Conservation (phyloP, 2,329 filamentous ascomycete genomes). For the Ceratocystis colombiana region DNA sequence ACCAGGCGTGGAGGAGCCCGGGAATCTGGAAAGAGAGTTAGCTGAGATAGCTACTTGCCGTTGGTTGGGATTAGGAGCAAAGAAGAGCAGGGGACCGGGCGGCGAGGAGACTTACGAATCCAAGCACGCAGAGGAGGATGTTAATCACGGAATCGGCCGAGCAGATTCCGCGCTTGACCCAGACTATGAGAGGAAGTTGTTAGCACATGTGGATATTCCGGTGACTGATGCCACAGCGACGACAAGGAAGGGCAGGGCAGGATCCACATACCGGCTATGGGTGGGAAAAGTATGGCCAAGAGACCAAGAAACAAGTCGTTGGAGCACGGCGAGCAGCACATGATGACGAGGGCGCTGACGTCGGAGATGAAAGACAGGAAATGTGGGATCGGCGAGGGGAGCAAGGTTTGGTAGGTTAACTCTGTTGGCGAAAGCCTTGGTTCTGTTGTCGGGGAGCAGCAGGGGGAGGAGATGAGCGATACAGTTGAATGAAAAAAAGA, state of each 20-base stretch:
- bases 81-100: not conserved
- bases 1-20: slow-evolving; percentile 91
- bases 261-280: slow-evolving; percentile 47
- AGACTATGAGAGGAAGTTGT: slow-evolving; percentile 48
- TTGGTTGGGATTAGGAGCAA: not conserved
- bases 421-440: not conserved
- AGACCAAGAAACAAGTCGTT: slow-evolving; percentile 54
- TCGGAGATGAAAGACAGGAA: not conserved
- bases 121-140: slow-evolving; percentile 73
- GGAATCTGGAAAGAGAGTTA: slow-evolving; percentile 46
- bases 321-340: slow-evolving; percentile 39
- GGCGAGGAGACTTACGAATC: slow-evolving; percentile 42
- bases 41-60: not conserved
- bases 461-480: not conserved
- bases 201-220: not conserved
- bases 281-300: slow-evolving; percentile 55
- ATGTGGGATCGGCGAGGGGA: not conserved
- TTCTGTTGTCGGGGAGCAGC: not conserved
- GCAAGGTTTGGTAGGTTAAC: not conserved
- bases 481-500: not conserved
- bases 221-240: not conserved
- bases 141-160: slow-evolving; percentile 90
- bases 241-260: not conserved
- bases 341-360: slow-evolving; percentile 30
- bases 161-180: slow-evolving; percentile 93